phyloP scores from a whole-genome alignment of 352 stramenopile species.

The Globisporangium irregulare region DNA sequence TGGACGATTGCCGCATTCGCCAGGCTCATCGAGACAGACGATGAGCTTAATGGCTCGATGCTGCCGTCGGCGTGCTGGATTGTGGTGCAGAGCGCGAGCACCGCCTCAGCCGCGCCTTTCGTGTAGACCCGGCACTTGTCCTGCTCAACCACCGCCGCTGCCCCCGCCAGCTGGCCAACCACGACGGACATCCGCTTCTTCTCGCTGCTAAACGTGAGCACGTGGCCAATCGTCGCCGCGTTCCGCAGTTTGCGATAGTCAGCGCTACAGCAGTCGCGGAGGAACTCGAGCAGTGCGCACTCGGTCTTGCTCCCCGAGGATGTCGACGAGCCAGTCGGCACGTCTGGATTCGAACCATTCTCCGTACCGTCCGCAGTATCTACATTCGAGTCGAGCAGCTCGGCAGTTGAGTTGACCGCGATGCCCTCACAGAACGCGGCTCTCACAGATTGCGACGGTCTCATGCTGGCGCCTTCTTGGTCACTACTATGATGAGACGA shows the following conservation, averaged over 20 bases:
- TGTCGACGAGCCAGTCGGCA: slow-evolving; percentile 17
- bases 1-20: slow-evolving; percentile 39
- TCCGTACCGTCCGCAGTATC: background rate
- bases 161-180: slow-evolving; percentile 23
- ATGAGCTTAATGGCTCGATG: background rate
- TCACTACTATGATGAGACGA: background rate
- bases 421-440: slow-evolving; percentile 64
- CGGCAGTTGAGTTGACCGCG: slow-evolving; percentile 83
- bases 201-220: slow-evolving; percentile 89
- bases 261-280: slow-evolving; percentile 20
- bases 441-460: background rate
- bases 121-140: slow-evolving; percentile 31
- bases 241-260: slow-evolving; percentile 32
- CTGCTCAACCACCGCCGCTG: background rate
- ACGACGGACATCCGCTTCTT: slow-evolving; percentile 94
- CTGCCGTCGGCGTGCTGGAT: slow-evolving; percentile 22
- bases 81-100: slow-evolving; percentile 42
- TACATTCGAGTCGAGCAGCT: slow-evolving; percentile 11
- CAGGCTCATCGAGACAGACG: slow-evolving; percentile 9
- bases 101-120: slow-evolving; percentile 55
- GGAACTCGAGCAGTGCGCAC: slow-evolving; percentile 41
- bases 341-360: background rate
- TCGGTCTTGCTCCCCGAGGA: slow-evolving; percentile 48
- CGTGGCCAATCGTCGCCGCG: slow-evolving; percentile 20
- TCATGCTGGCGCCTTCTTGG: background rate